Base-by-base conservation (phyloP, 441 rosid species). In the Populus hybrid region DNA sequence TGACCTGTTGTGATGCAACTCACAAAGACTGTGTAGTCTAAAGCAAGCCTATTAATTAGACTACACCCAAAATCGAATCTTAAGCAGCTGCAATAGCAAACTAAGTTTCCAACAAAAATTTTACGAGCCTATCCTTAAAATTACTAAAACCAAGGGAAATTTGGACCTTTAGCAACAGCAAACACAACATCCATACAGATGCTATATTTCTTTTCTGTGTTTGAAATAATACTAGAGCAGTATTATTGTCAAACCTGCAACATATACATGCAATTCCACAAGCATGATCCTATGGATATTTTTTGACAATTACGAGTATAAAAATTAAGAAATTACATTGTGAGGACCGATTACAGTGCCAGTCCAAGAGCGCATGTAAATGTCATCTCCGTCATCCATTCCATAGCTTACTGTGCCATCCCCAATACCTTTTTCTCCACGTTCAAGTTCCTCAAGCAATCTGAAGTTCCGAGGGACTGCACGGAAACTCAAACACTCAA, bases 401-500 rank as follows among this genome's bases (percentile, higher is more conserved):
- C 99, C 99, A 80, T 95, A 95, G 89, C 99, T 95, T 34, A 95
- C 99, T 34, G 96, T 92, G 35, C 99, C 98, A 81, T 95, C 99
- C 53, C 98, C 98, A 40, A 95, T 94, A 69, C 99, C 99, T 81
- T 95, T 95, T 88, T 95, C 99, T 63, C 99, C 99, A 71, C 97
- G 97, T 84, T 95, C 99, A 81, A 95, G 99, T 83, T 95, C 99
- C 82, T 94, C 98, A 78, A 95, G 83, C 88, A 95, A 79, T 86
- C 98, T 91, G 81, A 95, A 94, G 80, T 94, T 95, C 74, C 99
- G 86, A 73, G 99, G 99, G 75, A 95, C 99, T 95, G 89, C 76
- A 82, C 3, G 77, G 26, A 80, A 74, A 76, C 46, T 12, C n/a
- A 57, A 61, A 73, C 6, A 64, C 42, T 75, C 46, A 82, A 69